Percentiles rank a stretch among this genome's conserved stretches.
These are phyloP conservation scores for Suhomyces vadensis DNA, from an alignment of 805 yeast species.

Conservation along the genomic window DNA sequence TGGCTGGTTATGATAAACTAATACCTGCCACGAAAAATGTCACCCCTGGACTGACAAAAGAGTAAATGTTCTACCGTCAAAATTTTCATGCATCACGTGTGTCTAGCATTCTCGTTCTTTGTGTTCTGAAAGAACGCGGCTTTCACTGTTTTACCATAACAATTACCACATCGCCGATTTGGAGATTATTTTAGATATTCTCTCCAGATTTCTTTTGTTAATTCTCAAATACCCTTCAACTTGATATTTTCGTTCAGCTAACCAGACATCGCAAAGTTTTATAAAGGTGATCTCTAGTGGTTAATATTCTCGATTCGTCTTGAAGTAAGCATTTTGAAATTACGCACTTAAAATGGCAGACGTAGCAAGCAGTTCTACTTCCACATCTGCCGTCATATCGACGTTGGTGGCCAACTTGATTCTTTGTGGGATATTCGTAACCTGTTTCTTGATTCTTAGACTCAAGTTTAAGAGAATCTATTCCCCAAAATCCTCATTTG, in stretches of 20 bases:
- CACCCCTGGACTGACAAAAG: too few species aligned
- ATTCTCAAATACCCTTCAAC: not conserved
- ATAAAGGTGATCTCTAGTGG: too few species aligned
- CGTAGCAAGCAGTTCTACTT: slow-evolving; percentile 40
- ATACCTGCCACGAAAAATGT: too few species aligned
- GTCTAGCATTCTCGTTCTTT: not conserved
- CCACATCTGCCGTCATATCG: slow-evolving; percentile 75
- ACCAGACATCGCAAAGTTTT: too few species aligned
- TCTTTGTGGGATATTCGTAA: slow-evolving; percentile 61
- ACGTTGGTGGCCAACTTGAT: slow-evolving; percentile 68
- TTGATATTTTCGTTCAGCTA: too few species aligned
- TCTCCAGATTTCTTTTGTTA: not conserved
- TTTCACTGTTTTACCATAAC: slow-evolving; percentile 2
- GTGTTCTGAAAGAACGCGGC: slow-evolving; percentile 1
- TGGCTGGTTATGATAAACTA: too few species aligned
- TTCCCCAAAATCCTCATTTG: slow-evolving; percentile 74
- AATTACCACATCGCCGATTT: slow-evolving; percentile 2
- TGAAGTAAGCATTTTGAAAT: too few species aligned
- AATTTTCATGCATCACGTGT: not conserved
- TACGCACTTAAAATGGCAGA: not conserved
- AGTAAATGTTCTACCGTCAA: not conserved
- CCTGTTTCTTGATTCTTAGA: slow-evolving; percentile 65
- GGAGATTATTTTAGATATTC: not conserved
- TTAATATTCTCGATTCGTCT: too few species aligned
- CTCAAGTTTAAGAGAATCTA: slow-evolving; percentile 71